Base-by-base conservation (phyloP, 345 rosid species). In the Melastoma malabathricum region DNA sequence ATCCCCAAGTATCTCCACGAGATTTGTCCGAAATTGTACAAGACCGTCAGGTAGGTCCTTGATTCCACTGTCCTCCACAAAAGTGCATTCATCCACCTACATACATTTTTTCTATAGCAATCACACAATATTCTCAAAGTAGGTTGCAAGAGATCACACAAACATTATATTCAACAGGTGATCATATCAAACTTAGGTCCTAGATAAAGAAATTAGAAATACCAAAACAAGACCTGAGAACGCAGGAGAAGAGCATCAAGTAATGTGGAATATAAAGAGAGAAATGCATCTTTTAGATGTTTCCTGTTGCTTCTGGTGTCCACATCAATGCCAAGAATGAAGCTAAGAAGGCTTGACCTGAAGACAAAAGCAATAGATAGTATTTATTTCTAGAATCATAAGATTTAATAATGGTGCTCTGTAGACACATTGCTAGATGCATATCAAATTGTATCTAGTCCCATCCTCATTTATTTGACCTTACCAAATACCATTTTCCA, bases 41-140 rank as follows among this genome's bases (percentile, higher is more conserved):
- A 89, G 94, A 52, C 87, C 85, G 64, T 89, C 97, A 22, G 95
- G 96, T 61, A 89, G 73, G 29, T 83, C 90, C 57, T 72, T 64
- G 19, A 59, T 68, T 61, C 68, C 75, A 59, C 75, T 75, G 46
- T 70, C 81, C 44, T 81, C 86, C 67, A 29, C 72, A 50, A 68
- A 69, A 49, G 88, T 76, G 67, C 78, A 78, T 52, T 83, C 95
- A 56, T 86, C 90, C 71, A 81, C 96, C 97, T 89, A 78, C 55
- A 50, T 69, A 29, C 6, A 29, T 29, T 29, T 29, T 29, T 29
- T 29, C 9, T 5, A 29, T 29, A 29, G 38, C 38, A 6, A 29
- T 29, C 38, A 29, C 38, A 5, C 38, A 29, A 29, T 29, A 29
- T 29, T 10, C 3, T 4, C 38, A 29, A 10, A 29, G 9, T 29